A percentile compares a stretch with the other conserved stretches of the same genome.
Evolutionary conservation across 495 filamentous ascomycete species (phyloP).

Genomic region (Hyaloscypha hepaticicola): DNA sequence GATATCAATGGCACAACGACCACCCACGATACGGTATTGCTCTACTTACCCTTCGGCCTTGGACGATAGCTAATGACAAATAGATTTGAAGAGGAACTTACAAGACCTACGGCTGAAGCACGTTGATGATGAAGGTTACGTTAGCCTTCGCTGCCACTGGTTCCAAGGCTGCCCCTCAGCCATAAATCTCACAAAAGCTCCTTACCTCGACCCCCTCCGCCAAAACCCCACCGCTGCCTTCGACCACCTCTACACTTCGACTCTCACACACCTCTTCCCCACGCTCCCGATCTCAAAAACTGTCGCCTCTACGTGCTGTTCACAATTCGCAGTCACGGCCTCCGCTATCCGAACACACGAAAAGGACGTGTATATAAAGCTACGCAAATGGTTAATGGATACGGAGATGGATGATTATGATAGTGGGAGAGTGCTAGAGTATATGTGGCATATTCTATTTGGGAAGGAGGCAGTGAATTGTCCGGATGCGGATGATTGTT

Average conservation of each 20-base stretch:
- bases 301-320: neutral
- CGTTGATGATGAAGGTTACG: neutral
- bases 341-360: neutral
- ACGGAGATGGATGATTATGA: neutral
- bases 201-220: neutral
- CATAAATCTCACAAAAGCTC: neutral
- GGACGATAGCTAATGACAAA: neutral
- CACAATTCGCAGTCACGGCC: neutral
- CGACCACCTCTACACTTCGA: neutral
- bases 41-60: neutral
- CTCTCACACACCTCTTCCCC: neutral
- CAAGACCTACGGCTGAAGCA: neutral
- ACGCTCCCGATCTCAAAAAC: neutral
- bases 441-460: neutral
- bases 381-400: neutral
- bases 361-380: neutral
- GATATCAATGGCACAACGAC: neutral
- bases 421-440: neutral
- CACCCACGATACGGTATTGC: neutral
- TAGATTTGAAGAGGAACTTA: neutral
- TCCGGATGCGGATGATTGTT: neutral
- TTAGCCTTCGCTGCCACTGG: neutral
- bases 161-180: neutral
- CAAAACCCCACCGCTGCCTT: neutral
- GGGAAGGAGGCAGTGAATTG: neutral